phyloP scores from a whole-genome alignment of 176 grass and related monocot genomes.

The Phoenix roebelenii region DNA sequence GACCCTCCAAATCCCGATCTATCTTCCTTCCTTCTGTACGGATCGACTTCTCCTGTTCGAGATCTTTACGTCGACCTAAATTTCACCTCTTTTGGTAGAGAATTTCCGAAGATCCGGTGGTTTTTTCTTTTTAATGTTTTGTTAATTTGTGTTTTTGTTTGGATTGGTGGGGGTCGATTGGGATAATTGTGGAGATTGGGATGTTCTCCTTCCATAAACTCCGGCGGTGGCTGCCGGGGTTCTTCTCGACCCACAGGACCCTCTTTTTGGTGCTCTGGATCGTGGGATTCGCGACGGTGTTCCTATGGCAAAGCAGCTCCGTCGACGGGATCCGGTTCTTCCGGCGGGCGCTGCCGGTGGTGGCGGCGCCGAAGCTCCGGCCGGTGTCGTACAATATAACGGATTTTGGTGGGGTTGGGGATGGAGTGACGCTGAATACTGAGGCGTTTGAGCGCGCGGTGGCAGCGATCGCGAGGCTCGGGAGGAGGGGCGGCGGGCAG shows the following conservation, averaged over 20 bases:
- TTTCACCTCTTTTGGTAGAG: constrained; percentile 9
- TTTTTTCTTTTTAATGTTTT: neutral
- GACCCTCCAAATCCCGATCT: neutral
- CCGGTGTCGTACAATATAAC: constrained; percentile 51
- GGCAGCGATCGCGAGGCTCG: constrained; percentile 32
- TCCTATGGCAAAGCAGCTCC: constrained; percentile 63
- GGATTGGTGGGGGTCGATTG: no score
- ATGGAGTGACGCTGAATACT: constrained; percentile 69
- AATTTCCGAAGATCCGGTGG: constrained; percentile 2
- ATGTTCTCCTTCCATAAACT: constrained; percentile 29
- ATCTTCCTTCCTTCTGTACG: neutral
- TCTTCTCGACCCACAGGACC: constrained; percentile 39
- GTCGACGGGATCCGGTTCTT: constrained; percentile 16
- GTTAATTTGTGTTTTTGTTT: neutral
- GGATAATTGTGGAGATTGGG: constrained; percentile 47
- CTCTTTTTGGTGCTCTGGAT: constrained; percentile 51
- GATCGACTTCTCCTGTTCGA: neutral
- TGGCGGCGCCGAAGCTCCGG: constrained; percentile 38
- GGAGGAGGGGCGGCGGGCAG: constrained; percentile 49
- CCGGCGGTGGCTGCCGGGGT: constrained; percentile 30
- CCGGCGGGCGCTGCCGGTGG: neutral
- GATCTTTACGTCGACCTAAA: constrained; percentile 8
- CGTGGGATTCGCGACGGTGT: constrained; percentile 49
- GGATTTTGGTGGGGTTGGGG: constrained; percentile 70
- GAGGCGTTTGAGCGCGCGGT: constrained; percentile 74